A percentile compares a stretch with the other conserved stretches of the same genome.
These are phyloP conservation scores for Gossypium raimondii DNA, from an alignment of 345 rosid species.

Conservation along the genomic window DNA sequence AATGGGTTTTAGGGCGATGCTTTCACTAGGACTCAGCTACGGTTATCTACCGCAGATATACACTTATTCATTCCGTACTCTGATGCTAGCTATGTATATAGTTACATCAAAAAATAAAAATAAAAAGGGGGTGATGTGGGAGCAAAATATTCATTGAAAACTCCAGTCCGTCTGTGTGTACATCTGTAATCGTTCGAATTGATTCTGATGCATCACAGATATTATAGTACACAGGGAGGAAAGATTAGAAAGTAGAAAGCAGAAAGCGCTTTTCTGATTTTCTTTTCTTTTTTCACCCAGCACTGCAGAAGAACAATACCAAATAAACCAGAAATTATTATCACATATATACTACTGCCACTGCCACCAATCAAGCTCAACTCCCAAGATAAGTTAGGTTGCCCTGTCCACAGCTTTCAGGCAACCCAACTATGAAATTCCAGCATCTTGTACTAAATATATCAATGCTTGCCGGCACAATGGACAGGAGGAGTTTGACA, in stretches of 20 bases:
- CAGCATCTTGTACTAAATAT: not conserved
- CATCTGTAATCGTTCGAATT: not conserved
- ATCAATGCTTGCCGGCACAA: slow-evolving; percentile 12
- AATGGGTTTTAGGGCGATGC: not conserved
- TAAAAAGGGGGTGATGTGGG: not conserved
- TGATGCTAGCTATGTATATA: not conserved
- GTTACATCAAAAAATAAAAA: not conserved
- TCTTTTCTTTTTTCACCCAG: not conserved
- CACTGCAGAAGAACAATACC: not conserved
- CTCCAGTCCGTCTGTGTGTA: not conserved
- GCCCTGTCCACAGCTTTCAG: not conserved
- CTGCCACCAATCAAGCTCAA: not conserved
- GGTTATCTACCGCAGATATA: too few species aligned
- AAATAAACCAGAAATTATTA: not conserved
- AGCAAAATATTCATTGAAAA: not conserved
- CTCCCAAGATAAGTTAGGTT: not conserved
- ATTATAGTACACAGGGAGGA: too few species aligned
- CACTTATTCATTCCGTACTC: not conserved
- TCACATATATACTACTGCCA: not conserved
- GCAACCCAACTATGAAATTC: not conserved
- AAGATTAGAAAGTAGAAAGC: not conserved
- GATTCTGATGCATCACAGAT: too few species aligned
- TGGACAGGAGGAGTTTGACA: slow-evolving; percentile 10
- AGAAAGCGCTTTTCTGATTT: too few species aligned
- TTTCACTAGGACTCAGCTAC: not conserved